phyloP scores from a whole-genome alignment of 139 green algal species.

The Micractinium conductrix region DNA sequence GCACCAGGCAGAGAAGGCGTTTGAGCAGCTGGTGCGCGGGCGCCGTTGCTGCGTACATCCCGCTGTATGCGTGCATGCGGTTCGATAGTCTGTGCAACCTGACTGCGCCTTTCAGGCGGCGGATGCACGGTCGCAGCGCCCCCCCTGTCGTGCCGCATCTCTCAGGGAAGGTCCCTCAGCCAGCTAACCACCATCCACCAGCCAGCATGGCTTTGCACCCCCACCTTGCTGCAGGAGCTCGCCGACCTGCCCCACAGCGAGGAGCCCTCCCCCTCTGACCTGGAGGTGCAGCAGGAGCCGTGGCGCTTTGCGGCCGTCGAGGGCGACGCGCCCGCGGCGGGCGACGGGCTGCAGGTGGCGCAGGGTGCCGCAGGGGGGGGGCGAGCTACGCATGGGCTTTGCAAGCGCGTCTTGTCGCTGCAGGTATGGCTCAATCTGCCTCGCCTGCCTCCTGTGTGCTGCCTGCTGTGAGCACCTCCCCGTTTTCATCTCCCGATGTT shows the following conservation, averaged over 20 bases:
- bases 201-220: too few species aligned
- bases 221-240: slow-evolving; percentile 2
- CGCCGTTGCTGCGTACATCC: too few species aligned
- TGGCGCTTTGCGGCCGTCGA: background rate
- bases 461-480: background rate
- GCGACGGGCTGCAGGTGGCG: slow-evolving; percentile 19
- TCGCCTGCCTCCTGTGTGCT: background rate
- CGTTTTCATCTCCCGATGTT: background rate
- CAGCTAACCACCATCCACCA: too few species aligned
- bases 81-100: too few species aligned
- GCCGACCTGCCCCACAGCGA: background rate
- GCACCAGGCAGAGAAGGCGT: slow-evolving; percentile 7
- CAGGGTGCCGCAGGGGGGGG: background rate
- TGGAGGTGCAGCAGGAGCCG: background rate
- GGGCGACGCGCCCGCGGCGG: slow-evolving; percentile 24
- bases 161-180: too few species aligned
- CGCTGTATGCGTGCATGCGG: too few species aligned
- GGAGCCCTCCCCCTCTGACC: background rate
- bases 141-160: too few species aligned
- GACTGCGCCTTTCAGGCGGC: too few species aligned
- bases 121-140: too few species aligned
- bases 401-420: background rate
- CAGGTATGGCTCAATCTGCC: background rate
- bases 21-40: slow-evolving; percentile 18
- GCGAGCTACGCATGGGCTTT: background rate